Evolutionary conservation across 1,139 yeast species (phyloP).

Genomic region (Pichia sp.): DNA sequence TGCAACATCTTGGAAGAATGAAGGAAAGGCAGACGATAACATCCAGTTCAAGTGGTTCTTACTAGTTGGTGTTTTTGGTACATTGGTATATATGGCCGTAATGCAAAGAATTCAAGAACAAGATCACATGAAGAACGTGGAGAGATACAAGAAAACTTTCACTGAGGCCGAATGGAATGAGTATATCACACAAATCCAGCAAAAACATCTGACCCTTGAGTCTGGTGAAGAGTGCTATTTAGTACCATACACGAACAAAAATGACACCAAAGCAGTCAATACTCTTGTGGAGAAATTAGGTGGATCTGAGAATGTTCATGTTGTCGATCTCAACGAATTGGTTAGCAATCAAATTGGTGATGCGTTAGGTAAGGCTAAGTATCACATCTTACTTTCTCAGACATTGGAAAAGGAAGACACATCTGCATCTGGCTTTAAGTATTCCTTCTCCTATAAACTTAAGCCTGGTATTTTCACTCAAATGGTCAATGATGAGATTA

Average conservation of each 20-base stretch:
- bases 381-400: conserved; percentile 32
- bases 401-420: conserved; percentile 22
- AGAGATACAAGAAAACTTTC: conserved; percentile 37
- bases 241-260: conserved; percentile 33
- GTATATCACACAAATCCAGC: conserved; percentile 42
- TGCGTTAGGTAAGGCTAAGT: conserved; percentile 31
- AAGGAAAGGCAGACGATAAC: conserved; percentile 10
- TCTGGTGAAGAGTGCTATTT: conserved; percentile 33
- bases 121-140: conserved; percentile 23
- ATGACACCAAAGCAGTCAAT: conserved; percentile 17
- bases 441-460: conserved; percentile 31
- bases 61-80: conserved; percentile 26
- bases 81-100: conserved; percentile 25
- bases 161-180: conserved; percentile 60
- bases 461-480: conserved; percentile 58
- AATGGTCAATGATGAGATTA: conserved; percentile 42
- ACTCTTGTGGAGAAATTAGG: conserved; percentile 14
- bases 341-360: conserved; percentile 38
- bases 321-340: conserved; percentile 44
- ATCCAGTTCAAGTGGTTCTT: conserved; percentile 21
- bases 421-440: conserved; percentile 20
- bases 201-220: conserved; percentile 42
- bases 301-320: conserved; percentile 25
- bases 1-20: conserved; percentile 6
- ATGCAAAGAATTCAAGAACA: conserved; percentile 26